phyloP scores from a whole-genome alignment of 169 alveolate genomes.

The Eimeria brunetti region DNA sequence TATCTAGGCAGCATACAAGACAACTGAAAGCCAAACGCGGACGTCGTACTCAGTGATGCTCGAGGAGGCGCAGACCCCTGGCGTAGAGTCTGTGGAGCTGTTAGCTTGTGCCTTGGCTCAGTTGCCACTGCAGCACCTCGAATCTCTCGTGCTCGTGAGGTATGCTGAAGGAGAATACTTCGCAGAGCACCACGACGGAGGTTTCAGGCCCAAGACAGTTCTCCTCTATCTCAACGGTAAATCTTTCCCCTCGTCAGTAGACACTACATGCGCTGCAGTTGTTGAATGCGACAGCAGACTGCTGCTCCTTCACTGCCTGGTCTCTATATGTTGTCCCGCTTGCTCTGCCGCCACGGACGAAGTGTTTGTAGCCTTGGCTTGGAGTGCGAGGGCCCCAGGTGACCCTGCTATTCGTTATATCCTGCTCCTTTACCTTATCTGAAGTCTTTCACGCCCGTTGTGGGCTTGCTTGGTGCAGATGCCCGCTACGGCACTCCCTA shows the following conservation, averaged over 20 bases:
- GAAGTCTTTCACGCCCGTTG: not conserved
- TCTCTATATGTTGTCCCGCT: not conserved
- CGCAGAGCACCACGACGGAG: conserved; percentile 81
- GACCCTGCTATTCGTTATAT: not conserved
- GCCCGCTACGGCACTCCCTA: not conserved
- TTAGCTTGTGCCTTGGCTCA: conserved; percentile 75
- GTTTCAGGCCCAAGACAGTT: conserved; percentile 80
- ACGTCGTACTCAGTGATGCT: conserved; percentile 73
- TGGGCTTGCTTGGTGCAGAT: not conserved
- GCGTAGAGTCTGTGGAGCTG: conserved; percentile 63
- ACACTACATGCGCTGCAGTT: not conserved
- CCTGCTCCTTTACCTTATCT: not conserved
- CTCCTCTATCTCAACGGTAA: conserved; percentile 80
- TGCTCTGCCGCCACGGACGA: not conserved
- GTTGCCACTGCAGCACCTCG: conserved; percentile 78
- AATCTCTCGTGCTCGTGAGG: conserved; percentile 71
- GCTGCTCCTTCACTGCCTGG: not conserved
- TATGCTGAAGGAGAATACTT: conserved; percentile 79
- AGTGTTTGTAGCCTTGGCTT: not conserved
- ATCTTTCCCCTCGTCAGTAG: not conserved
- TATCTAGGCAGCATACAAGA: conserved; percentile 42
- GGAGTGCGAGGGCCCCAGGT: not conserved
- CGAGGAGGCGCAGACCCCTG: conserved; percentile 57
- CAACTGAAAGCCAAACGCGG: conserved; percentile 59
- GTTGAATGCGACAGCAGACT: not conserved